Evolutionary conservation across 257 asterid genomes (phyloP).

Genomic region (Datura wrightii): DNA sequence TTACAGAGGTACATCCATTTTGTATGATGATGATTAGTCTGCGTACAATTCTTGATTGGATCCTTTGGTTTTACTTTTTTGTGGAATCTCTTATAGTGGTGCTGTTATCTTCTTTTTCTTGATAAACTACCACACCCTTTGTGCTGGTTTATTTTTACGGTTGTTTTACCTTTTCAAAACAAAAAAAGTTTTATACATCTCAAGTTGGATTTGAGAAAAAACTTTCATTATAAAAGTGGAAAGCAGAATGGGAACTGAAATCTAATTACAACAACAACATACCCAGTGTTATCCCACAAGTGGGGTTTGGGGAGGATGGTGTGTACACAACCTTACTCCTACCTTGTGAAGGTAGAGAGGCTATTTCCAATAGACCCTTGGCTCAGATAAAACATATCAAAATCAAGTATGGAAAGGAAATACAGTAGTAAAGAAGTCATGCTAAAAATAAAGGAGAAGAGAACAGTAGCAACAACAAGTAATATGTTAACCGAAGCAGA

Average conservation of each 20-base stretch:
- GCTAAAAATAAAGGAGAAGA: background rate
- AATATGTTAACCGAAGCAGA: background rate
- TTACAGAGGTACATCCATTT: constrained; percentile 73
- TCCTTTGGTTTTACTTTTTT: background rate
- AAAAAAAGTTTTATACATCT: background rate
- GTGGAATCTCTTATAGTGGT: background rate
- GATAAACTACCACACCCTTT: background rate
- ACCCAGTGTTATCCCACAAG: background rate
- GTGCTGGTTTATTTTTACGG: background rate
- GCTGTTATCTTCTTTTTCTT: constrained; percentile 16
- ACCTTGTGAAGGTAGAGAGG: constrained; percentile 8
- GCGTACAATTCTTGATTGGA: background rate
- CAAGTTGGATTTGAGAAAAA: constrained; percentile 17
- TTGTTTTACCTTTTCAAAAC: constrained; percentile 5
- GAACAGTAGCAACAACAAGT: background rate
- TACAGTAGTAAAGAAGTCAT: background rate
- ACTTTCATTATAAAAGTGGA: background rate
- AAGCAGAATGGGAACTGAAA: background rate
- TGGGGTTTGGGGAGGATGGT: background rate
- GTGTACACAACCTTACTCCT: background rate
- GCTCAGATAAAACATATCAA: background rate
- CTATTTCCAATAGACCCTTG: background rate
- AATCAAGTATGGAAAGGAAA: background rate
- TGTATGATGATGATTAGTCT: constrained; percentile 1
- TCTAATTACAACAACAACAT: background rate